Percentiles rank a stretch among this genome's conserved stretches.
Conservation (phyloP, 768 basidiomycete species). For the Flagelloscypha sp. region DNA sequence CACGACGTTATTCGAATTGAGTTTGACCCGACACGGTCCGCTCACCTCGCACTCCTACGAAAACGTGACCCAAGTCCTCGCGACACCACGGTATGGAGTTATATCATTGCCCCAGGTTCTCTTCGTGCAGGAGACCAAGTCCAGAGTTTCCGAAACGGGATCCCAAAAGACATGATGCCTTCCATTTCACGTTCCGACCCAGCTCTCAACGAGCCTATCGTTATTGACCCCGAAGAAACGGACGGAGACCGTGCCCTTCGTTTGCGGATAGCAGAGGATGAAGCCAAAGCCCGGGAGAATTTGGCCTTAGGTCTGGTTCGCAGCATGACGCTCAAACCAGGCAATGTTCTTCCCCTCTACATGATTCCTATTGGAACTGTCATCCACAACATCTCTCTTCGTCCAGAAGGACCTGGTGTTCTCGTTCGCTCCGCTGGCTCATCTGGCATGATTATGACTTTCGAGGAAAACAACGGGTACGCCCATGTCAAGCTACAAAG, state of each 20-base stretch:
- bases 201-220: too few species aligned
- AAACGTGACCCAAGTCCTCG: constrained; percentile 47
- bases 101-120: constrained; percentile 89
- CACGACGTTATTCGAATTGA: constrained; percentile 92
- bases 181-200: constrained; percentile 24
- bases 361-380: constrained; percentile 89
- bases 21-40: constrained; percentile 90
- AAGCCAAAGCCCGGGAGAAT: constrained; percentile 23
- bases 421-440: constrained; percentile 89
- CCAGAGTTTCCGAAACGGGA: constrained; percentile 76
- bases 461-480: constrained; percentile 65
- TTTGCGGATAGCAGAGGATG: constrained; percentile 9
- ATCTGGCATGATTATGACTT: constrained; percentile 72
- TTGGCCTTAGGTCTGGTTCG: constrained; percentile 83
- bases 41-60: constrained; percentile 86
- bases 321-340: constrained; percentile 74
- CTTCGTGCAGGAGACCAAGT: constrained; percentile 83
- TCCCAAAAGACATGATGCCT: constrained; percentile 70
- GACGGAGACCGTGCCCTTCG: not conserved
- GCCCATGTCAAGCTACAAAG: constrained; percentile 80
- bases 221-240: too few species aligned
- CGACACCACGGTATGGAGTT: constrained; percentile 64
- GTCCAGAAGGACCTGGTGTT: constrained; percentile 65
- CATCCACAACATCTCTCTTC: constrained; percentile 79
- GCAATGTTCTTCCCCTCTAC: constrained; percentile 87